phyloP scores from a whole-genome alignment of 139 green algal genomes.

The Helicosporidium sp. region DNA sequence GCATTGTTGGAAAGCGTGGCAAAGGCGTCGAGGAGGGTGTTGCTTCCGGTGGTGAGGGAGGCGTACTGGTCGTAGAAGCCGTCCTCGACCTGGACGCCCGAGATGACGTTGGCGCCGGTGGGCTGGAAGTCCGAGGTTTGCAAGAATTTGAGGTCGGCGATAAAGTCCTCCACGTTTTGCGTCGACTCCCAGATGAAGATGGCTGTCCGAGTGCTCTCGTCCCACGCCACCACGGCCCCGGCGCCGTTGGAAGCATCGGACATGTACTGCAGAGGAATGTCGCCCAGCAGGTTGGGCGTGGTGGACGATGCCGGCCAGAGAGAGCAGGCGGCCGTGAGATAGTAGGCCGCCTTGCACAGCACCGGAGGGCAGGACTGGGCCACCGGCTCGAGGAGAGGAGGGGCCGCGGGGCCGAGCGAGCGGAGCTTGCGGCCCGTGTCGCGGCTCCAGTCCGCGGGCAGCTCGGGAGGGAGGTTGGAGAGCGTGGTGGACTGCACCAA shows the following conservation, averaged over 20 bases:
- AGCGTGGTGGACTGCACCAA: background rate
- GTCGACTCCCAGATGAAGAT: background rate
- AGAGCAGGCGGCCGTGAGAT: background rate
- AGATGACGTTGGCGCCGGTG: background rate
- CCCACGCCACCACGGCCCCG: constrained; percentile 8
- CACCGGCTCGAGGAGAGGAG: too few species aligned
- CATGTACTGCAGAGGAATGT: background rate
- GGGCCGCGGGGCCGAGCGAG: too few species aligned
- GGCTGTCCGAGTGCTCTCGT: background rate
- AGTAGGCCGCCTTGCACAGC: constrained; percentile 4
- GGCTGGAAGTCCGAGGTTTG: background rate
- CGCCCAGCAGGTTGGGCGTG: too few species aligned
- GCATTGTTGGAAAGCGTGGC: too few species aligned
- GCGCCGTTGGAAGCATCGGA: constrained; percentile 2
- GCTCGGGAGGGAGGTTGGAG: constrained; percentile 1
- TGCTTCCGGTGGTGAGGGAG: background rate
- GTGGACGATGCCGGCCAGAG: too few species aligned
- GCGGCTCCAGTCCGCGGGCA: background rate
- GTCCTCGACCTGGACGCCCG: constrained; percentile 4
- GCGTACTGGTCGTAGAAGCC: constrained; percentile 8
- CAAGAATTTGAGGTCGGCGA: background rate
- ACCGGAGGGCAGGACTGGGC: constrained; percentile 12
- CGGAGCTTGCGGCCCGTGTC: too few species aligned
- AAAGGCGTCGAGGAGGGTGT: background rate
- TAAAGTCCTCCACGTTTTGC: background rate